Base-by-base conservation (phyloP, 371 early-diverging fungal species). In the Batkoa obscura region DNA sequence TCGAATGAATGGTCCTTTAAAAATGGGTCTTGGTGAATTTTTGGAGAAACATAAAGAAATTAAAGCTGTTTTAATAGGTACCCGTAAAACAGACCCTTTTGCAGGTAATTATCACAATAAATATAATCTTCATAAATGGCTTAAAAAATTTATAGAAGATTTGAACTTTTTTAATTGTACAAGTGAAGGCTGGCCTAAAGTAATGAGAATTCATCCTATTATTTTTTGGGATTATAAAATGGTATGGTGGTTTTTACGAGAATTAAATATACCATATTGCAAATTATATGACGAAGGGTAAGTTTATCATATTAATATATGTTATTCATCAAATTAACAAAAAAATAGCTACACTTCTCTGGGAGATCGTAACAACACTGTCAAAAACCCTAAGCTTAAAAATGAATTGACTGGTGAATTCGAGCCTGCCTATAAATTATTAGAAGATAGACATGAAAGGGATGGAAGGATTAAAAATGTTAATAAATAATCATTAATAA, bases 161-260 rank as follows among this genome's bases (percentile, higher is more conserved):
- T 62, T 88, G 64, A 65, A 71, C 15, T 67, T 74, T 34, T 89
- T 93, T 64, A 72, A 75, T 49, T 73, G 76, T 33, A 89, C 90
- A 9, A 91, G 93, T 68, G 66, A 73, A 35, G 90, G 80, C 56
- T 96, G 97, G 95, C 95, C 97, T 36, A 64, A 69, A 32, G 78
- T 90, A 59, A 87, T 92, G 83, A 81, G 97, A 10, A 80, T 94
- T 1, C 85, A 90, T 58, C 94, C 97, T 3, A 81, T 96, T 31
- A 66, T 96, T 31, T 84, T 93, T 65, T 94, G 93, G 94, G 61
- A 71, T 33, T 94, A 88, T 61, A 72, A 73, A 36, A 79, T 84
- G 37, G 71, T 96, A 39, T 96, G 97, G 97, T 73, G 71, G 3
- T 89, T 80, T 60, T 67, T 94, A 58, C 64, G 67, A 15, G 55